Evolutionary conservation across 23 red algal genomes (phyloP), one percentile per base, ranked within the genome.

Genomic region (Cyanidiococcus yangmingshanensis): DNA sequence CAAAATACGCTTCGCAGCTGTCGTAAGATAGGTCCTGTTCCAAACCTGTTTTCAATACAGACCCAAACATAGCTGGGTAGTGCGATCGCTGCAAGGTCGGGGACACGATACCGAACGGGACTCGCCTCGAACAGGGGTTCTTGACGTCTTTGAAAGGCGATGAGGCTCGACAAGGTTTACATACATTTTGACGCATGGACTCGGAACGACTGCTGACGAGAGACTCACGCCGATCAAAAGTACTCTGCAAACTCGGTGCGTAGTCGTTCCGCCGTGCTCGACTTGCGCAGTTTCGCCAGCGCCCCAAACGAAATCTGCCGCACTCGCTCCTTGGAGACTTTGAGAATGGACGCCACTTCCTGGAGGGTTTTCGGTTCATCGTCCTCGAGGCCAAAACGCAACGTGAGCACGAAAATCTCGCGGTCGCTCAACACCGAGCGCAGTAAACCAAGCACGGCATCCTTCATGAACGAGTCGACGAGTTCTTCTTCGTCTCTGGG

Each of bases 341-440:
- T 58, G 50, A 95, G 41, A 41, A 84, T 33, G 27, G 76, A 24
- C 27, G 82, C 86, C 0, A 79, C 77, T 79, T 95, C 78, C 3
- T 75, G 68, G 36, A 95, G 63, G 1, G 82, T 86, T 34, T 86
- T 77, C 0, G 86, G 67, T 40, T 86, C 82, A 2, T 88, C 94
- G 59, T 98, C 94, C 18, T 91, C 94, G 21, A 98, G 79, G n/a
- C 94, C 94, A 39, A 92, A 98, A 27, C 94, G 82, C 82, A 98
- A 74, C 1, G 84, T 84, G 29, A 98, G 80, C 0, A 89, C 87
- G 15, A 80, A 88, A 0, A 88, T 32, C 74, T 98, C 88, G n/a
- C 82, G 45, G 7, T 88, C 87, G 34, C 84, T 77, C 32, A 98
- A 77, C 16, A 58, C 77, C 18, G 35, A 37, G 7, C 76, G 86